phyloP scores from a whole-genome alignment of 306 rosid genomes.

The Betula pendula region DNA sequence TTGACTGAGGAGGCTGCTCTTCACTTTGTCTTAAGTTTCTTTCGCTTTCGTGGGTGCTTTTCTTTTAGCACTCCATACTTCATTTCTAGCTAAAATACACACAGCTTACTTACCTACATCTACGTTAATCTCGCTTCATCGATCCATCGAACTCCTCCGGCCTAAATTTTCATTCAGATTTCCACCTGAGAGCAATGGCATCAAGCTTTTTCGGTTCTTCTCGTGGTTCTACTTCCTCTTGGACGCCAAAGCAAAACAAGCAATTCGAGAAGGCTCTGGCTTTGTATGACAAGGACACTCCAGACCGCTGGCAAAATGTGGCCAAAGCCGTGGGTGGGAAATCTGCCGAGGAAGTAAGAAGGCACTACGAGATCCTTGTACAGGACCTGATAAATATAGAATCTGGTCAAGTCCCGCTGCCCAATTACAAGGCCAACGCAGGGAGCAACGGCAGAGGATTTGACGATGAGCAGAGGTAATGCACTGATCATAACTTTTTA shows the following conservation, averaged over 20 bases:
- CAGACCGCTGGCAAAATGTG: slow-evolving; percentile 82
- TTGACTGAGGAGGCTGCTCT: slow-evolving; percentile 21
- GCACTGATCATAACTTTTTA: neutral
- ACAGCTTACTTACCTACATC: neutral
- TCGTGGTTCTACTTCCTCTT: slow-evolving; percentile 33
- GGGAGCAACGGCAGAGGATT: slow-evolving; percentile 37
- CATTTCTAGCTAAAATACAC: slow-evolving; percentile 1
- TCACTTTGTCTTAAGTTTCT: neutral
- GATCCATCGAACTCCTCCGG: neutral
- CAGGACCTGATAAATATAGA: slow-evolving; percentile 77
- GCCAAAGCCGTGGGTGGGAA: slow-evolving; percentile 89
- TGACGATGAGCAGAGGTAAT: slow-evolving; percentile 57
- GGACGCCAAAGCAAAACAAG: slow-evolving; percentile 83
- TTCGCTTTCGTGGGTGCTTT: neutral
- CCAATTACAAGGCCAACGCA: slow-evolving; percentile 47
- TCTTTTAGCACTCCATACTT: neutral
- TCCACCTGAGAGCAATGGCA: slow-evolving; percentile 33
- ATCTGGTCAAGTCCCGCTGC: slow-evolving; percentile 67
- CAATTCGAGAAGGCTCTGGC: slow-evolving; percentile 90
- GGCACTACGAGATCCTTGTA: slow-evolving; percentile 75
- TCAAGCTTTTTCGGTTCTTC: slow-evolving; percentile 32
- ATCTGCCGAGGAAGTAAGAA: slow-evolving; percentile 66
- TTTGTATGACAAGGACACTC: slow-evolving; percentile 71
- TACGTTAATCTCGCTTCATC: neutral
- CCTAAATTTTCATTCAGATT: neutral